Evolutionary conservation across 108 stramenopile genomes (phyloP).

Genomic region (Cyclostephanos invisitatus): DNA sequence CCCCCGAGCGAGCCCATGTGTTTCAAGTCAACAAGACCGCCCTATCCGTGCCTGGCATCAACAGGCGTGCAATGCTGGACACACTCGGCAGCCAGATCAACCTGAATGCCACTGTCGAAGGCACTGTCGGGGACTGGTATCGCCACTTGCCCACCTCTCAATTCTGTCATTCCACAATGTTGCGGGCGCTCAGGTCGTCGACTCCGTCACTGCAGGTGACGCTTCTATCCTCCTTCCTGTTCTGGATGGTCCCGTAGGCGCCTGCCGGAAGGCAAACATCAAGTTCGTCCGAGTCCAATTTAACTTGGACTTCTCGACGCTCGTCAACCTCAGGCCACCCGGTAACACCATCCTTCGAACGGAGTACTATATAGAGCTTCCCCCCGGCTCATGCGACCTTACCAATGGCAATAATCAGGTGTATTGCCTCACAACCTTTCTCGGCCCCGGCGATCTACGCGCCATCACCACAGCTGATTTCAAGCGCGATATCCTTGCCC

Average conservation of each 20-base stretch:
- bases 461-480: background rate
- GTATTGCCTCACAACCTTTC: background rate
- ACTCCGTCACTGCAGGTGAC: background rate
- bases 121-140: background rate
- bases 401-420: background rate
- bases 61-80: background rate
- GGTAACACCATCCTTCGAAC: background rate
- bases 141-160: background rate
- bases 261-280: background rate
- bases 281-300: background rate
- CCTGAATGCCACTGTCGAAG: background rate
- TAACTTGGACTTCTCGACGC: background rate
- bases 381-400: background rate
- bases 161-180: background rate
- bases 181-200: background rate
- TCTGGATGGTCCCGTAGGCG: background rate
- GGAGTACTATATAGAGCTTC: constrained; percentile 1
- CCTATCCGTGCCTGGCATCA: background rate
- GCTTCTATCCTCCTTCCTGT: background rate
- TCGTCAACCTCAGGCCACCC: background rate
- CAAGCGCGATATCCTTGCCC: background rate
- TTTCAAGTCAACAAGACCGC: background rate
- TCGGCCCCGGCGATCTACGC: background rate
- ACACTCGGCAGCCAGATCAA: background rate
- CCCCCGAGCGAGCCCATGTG: background rate